Base-by-base conservation (phyloP, 306 rosid species). In the Cucurbita moschata region DNA sequence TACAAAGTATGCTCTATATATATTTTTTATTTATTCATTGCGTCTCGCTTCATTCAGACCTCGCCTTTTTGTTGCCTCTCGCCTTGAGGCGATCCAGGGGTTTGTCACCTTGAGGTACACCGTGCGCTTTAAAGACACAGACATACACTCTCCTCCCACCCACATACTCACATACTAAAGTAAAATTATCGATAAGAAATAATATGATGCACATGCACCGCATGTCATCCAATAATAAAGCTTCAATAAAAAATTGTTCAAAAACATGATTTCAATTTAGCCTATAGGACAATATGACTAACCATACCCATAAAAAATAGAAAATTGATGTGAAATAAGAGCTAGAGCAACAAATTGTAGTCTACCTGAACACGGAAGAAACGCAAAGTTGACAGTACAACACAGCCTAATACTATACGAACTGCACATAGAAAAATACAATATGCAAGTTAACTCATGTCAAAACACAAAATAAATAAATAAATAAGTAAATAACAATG, bases 391-490 rank as follows among this genome's bases (percentile, higher is more conserved):
- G 79, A 81, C 47, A 87, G 77, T 74, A 81, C 71, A 53, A 89
- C 78, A 86, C 91, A 79, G 55, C 98, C 97, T 47, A 90, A 82
- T 71, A 83, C 87, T 87, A 90, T 70, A 61, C 98, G 96, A 90
- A 89, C 97, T 90, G 80, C 71, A 79, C 11, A 76, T 70, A 57
- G 79, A 73, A 15, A 85, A 78, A 52, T 71, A 73, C 23, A 83
- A 76, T 37, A 55, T 26, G 71, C 81, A 55, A 77, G 77, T n/a
- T 65, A 15, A 47, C 21, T 50, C n/a, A 38, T 18, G 38, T 55
- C 13, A 4, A 67, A 44, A 44, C 49, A 46, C 15, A 50, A 50
- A 26, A 58, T 1, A 6, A 10, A 10, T 26, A 4, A 3, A 40
- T 8, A 6, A 57, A 46, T 5, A 6, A 66, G 18, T 10, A 5